Evolutionary conservation across 805 yeast species (phyloP), one percentile per base, ranked within the genome.

Genomic region (Zygoascus biomembranicola): DNA sequence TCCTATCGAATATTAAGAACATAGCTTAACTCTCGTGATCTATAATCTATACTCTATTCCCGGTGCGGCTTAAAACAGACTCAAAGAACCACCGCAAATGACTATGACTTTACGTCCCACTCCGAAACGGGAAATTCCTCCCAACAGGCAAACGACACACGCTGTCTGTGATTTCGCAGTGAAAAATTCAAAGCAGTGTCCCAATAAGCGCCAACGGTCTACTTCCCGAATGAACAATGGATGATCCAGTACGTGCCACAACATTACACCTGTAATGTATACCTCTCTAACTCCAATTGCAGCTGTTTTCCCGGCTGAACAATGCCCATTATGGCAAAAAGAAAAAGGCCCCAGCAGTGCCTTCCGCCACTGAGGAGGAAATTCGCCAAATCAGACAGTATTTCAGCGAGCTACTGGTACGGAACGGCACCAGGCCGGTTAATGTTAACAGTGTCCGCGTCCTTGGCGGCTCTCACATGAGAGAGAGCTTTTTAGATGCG

Each of bases 381-480:
- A 11, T 39, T 9, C 58, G 57, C 18, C 57, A 49, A 41, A 52
- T 55, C 18, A 32, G 51, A 50, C 50, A 50, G 28, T 57, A 57
- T 49, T 59, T 61, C 48, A 35, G 52, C 10, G 59, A 52, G n/a
- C 46, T 61, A n/a, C 41, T 62, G 16, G 58, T 52, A 32, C 62
- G 56, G 19, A 66, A 66, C 47, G 51, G 58, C n/a, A 47, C 67
- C 5, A 55, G 67, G 32, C 59, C 63, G 13, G 69, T 64, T 20
- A 44, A 54, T 11, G 56, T 67, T 18, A 53, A 57, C 13, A 47
- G 62, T 2, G 61, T 71, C 8, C 56, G 57, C 18, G 65, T 70
- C 13, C 50, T 54, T 2, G 75, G 75, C 6, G 63, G 69, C 4
- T 50, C 49, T 13, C 56, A 49, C 16, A 65, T 66, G 14, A 58